These are phyloP conservation scores for Boletus speciosus DNA, from an alignment of 768 basidiomycete genomes.

Conservation along the genomic window DNA sequence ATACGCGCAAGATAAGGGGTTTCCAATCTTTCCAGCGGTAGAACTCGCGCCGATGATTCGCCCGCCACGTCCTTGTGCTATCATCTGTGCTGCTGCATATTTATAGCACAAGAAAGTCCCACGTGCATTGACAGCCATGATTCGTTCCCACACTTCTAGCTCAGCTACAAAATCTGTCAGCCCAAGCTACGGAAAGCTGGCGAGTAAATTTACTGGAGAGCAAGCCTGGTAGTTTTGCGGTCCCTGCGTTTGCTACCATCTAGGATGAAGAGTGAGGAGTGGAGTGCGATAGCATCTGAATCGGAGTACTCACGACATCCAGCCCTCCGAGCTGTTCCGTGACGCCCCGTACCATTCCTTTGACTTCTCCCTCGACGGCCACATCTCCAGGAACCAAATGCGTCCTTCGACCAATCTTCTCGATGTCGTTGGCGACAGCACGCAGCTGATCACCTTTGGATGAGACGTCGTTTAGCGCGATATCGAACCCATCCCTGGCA, in stretches of 20 bases:
- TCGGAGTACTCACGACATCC: constrained; percentile 40
- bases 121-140: constrained; percentile 50
- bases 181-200: neutral
- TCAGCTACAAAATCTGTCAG: constrained; percentile 23
- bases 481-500: constrained; percentile 32
- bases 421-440: constrained; percentile 28
- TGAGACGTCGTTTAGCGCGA: constrained; percentile 31
- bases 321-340: constrained; percentile 38
- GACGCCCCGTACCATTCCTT: constrained; percentile 34
- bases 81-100: constrained; percentile 61
- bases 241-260: constrained; percentile 31
- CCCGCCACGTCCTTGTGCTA: constrained; percentile 48
- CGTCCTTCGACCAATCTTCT: constrained; percentile 25
- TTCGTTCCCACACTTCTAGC: constrained; percentile 38
- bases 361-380: constrained; percentile 39
- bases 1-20: constrained; percentile 21
- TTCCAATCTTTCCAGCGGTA: constrained; percentile 1
- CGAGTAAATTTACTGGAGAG: constrained; percentile 1
- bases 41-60: constrained; percentile 48
- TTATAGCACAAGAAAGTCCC: constrained; percentile 63
- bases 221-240: neutral
- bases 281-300: too few relatives aligned
- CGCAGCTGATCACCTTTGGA: constrained; percentile 28
- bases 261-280: neutral
- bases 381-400: constrained; percentile 38